Evolutionary conservation across 2,329 filamentous ascomycete species (phyloP), one percentile per base, ranked within the genome.

Genomic region (Lasiodiplodia hormozganensis): DNA sequence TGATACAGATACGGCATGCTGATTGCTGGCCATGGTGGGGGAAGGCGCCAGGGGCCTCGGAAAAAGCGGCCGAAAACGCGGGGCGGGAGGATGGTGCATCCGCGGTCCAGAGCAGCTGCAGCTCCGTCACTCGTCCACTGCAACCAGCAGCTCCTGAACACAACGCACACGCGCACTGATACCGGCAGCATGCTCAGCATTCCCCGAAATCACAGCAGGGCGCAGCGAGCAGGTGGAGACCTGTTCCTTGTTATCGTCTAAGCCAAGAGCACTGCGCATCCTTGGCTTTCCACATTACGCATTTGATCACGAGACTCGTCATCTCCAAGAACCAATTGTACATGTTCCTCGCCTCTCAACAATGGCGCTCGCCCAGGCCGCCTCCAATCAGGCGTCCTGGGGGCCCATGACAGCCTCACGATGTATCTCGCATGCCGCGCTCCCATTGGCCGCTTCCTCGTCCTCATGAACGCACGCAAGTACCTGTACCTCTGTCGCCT

Each of bases 261-360:
- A 28, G 54, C 65, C 65, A 67, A 67, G 65, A 43, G 54, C 31
- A n/a, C 51, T 67, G 53, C 65, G 65, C 53, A 57, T 52, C 31
- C 60, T 64, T 64, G 60, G 60, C 60, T 38, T 6, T 57, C 53
- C 64, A 7, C 53, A 67, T 60, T 57, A 60, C 47, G 65, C 40
- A 57, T 21, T 52, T 36, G 40, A 34, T 60, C 65, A 67, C 65
- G 53, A 67, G 65, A 67, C 65, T 31, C 34, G 28, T 16, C 18
- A 4, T 38, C 40, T 31, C 16, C 7, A 23, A 51, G 5, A 12
- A 31, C 60, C 60, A 52, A 64, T 52, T 52, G 47, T 38, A 52
- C 47, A 47, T 64, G n/a, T n/a, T 28, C 34, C 10, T 21, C 40
- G 16, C 25, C 10, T 38, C 38, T 16, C 58, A 34, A 18, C 40